A percentile compares a stretch with the other conserved stretches of the same genome.
phyloP scores from a whole-genome alignment of 352 stramenopile species.

The Plasmopara muralis region DNA sequence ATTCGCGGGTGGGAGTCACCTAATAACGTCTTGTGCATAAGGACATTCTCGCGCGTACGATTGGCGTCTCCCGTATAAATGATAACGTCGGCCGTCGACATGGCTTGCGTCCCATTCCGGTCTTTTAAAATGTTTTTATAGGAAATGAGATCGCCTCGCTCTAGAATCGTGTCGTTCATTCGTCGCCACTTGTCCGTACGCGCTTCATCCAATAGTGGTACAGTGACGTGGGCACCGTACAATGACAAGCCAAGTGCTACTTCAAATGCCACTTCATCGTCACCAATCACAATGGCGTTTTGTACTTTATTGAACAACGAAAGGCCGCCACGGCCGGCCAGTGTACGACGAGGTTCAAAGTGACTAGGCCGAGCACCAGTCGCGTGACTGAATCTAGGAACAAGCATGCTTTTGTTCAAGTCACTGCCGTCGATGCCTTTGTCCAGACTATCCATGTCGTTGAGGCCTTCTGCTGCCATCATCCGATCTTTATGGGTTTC shows the following conservation, averaged over 20 bases:
- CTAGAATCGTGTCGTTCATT: conserved; percentile 55
- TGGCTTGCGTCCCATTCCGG: conserved; percentile 25
- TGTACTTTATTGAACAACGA: conserved; percentile 37
- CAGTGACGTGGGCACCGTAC: conserved; percentile 54
- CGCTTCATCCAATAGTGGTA: conserved; percentile 54
- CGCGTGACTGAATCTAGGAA: conserved; percentile 3
- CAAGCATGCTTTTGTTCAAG: conserved; percentile 4
- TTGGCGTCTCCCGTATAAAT: conserved; percentile 52
- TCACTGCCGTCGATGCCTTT: conserved; percentile 10
- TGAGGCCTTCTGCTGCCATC: conserved; percentile 4
- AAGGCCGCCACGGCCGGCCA: conserved; percentile 15
- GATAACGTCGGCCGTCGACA: conserved; percentile 45
- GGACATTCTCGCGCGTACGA: conserved; percentile 46
- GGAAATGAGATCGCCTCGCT: conserved; percentile 48
- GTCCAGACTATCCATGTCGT: conserved; percentile 12
- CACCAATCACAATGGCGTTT: conserved; percentile 59
- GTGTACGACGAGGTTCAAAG: conserved; percentile 11
- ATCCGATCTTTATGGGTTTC: conserved; percentile 34
- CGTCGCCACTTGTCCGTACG: conserved; percentile 49
- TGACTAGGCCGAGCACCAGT: conserved; percentile 5
- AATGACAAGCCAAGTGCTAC: conserved; percentile 54
- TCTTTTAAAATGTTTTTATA: conserved; percentile 65
- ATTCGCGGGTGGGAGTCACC: conserved; percentile 41
- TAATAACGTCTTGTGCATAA: conserved; percentile 36
- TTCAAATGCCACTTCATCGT: conserved; percentile 58